A percentile compares a stretch with the other conserved stretches of the same genome.
phyloP scores from a whole-genome alignment of 305 asterid species.

The Ajuga reptans region DNA sequence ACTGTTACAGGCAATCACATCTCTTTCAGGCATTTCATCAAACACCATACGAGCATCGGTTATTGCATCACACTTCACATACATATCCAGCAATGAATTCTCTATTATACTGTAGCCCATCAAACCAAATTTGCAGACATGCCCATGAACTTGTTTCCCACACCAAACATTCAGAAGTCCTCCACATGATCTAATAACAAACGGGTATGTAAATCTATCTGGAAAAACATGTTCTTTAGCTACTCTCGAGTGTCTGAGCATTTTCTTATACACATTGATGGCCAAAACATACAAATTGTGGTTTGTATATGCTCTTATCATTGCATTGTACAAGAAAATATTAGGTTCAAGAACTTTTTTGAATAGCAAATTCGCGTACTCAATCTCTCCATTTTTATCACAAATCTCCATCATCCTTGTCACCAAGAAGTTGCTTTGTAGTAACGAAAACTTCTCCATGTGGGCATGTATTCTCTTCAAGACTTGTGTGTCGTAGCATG shows the following conservation, averaged over 20 bases:
- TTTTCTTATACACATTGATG: conserved; percentile 34
- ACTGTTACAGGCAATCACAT: conserved; percentile 74
- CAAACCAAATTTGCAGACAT: conserved; percentile 49
- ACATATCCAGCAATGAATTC: conserved; percentile 67
- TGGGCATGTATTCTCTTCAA: conserved; percentile 69
- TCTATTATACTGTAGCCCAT: conserved; percentile 28
- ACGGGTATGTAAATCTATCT: conserved; percentile 67
- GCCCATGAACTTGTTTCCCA: conserved; percentile 63
- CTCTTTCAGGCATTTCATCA: conserved; percentile 68
- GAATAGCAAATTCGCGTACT: conserved; percentile 54
- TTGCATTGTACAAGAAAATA: conserved; percentile 51
- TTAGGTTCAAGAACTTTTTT: conserved; percentile 49
- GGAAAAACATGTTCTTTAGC: conserved; percentile 34
- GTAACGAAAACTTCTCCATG: conserved; percentile 46
- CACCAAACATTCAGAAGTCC: conserved; percentile 34
- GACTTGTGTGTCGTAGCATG: conserved; percentile 30
- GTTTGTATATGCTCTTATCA: conserved; percentile 52
- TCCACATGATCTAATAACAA: conserved; percentile 60
- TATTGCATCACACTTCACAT: conserved; percentile 54
- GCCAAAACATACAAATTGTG: conserved; percentile 30
- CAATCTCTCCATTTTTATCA: conserved; percentile 45
- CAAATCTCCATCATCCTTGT: conserved; percentile 73
- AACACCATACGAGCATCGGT: conserved; percentile 49
- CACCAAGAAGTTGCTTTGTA: conserved; percentile 68
- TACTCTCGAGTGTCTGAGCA: conserved; percentile 29